These are phyloP conservation scores for Urochloa ruziziensis DNA, from an alignment of 176 grass and related monocot species.

Conservation along the genomic window DNA sequence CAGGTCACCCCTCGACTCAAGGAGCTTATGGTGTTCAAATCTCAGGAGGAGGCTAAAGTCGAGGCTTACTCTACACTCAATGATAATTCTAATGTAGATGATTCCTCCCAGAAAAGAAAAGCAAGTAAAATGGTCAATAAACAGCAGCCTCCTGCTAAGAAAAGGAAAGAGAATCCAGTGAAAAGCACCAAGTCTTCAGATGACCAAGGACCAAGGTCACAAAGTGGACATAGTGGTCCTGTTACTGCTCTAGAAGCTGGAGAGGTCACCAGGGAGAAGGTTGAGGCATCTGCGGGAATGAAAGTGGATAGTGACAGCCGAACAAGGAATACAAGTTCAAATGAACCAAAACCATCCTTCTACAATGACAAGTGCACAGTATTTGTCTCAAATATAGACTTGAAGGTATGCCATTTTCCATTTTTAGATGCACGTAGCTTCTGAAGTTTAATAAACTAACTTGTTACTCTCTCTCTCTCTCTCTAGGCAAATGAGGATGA, in stretches of 20 bases:
- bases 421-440: conserved; percentile 21
- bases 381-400: conserved; percentile 83
- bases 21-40: conserved; percentile 76
- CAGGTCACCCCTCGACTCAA: conserved; percentile 79
- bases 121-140: conserved; percentile 53
- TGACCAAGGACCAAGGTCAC: conserved; percentile 36
- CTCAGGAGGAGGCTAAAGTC: conserved; percentile 72
- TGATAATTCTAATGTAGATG: conserved; percentile 44
- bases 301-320: conserved; percentile 8
- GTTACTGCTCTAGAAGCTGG: conserved; percentile 27
- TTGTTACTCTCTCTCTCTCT: conserved; percentile 14
- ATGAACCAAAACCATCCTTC: conserved; percentile 51
- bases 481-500: conserved; percentile 90
- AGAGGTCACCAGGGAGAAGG: conserved; percentile 32
- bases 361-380: conserved; percentile 78
- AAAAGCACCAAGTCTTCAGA: conserved; percentile 30
- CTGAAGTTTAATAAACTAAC: conserved; percentile 30
- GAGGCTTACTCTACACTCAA: conserved; percentile 35
- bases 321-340: conserved; percentile 35
- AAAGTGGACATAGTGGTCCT: conserved; percentile 26
- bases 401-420: conserved; percentile 26
- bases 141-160: conserved; percentile 66
- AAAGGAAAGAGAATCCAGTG: conserved; percentile 61
- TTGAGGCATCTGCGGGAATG: conserved; percentile 1
- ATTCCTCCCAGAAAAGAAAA: conserved; percentile 83